Evolutionary conservation across 192 early-diverging fungal species (phyloP).

Genomic region (Gaertneriomyces sp.): DNA sequence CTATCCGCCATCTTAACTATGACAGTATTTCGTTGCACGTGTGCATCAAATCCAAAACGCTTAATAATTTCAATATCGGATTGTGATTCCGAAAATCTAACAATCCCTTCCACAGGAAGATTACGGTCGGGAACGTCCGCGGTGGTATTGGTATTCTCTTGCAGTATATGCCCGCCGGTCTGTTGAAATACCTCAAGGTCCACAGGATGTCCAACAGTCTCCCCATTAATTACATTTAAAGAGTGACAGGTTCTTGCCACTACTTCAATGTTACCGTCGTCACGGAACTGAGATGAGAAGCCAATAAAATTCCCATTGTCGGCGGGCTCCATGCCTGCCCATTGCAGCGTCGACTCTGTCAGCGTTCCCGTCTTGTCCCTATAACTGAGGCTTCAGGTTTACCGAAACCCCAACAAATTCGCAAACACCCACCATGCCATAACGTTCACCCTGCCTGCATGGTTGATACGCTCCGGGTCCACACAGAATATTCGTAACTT

Average conservation of each 20-base stretch:
- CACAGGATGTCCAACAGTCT: conserved; percentile 69
- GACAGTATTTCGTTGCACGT: conserved; percentile 26
- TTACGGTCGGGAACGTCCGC: conserved; percentile 2
- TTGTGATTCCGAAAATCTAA: conserved; percentile 9
- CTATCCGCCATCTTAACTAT: conserved; percentile 1
- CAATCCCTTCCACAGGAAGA: conserved; percentile 6
- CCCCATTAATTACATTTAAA: conserved; percentile 51
- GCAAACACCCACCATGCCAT: conserved; percentile 36
- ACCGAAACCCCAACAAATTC: too few species aligned
- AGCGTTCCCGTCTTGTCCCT: conserved; percentile 44
- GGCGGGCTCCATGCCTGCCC: conserved; percentile 15
- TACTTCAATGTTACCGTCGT: conserved; percentile 22
- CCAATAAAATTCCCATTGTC: conserved; percentile 5
- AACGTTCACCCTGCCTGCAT: conserved; percentile 38
- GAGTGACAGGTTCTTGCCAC: conserved; percentile 61
- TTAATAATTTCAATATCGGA: conserved; percentile 29
- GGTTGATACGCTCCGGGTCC: conserved; percentile 39
- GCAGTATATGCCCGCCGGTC: conserved; percentile 46
- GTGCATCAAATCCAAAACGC: conserved; percentile 69
- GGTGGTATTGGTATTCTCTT: conserved; percentile 7
- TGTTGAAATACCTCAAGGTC: conserved; percentile 75
- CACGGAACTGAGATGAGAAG: neutral
- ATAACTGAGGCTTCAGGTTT: too few species aligned
- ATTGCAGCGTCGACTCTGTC: conserved; percentile 3
- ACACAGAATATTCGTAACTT: conserved; percentile 41